Base-by-base conservation (phyloP, 1,139 yeast species). In the Nadsonia commutata region DNA sequence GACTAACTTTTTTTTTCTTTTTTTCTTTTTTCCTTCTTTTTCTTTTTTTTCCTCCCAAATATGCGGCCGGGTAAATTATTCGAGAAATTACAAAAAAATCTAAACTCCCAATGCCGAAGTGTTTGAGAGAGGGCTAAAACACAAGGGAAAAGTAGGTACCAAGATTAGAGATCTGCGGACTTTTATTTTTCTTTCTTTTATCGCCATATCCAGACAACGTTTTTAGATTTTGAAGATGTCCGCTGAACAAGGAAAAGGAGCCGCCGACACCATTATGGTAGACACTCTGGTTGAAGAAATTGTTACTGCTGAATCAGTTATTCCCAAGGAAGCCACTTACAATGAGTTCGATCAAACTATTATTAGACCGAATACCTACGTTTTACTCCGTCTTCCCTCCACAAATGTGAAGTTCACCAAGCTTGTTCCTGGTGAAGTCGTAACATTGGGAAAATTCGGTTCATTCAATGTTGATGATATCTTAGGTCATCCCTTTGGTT, bases 371-470 rank as follows among this genome's bases (percentile, higher is more conserved):
- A 63, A 71, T 48, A 75, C 76, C 49, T 72, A 74, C 69, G 84
- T 79, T 0, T 65, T 88, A 53, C 63, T 90, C 37, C 70, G 79
- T 43, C 67, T 86, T 46, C 97, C 97, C 1, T 84, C 95, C 1
- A 83, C 78, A 43, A 82, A 83, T 45, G 61, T 78, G 55, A 81
- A 82, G 56, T 70, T 86, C 33, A 77, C 81, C 18, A 76, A 79
- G 52, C 64, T 86, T 46, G 71, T 68, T 42, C 70, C 74, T 2
- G 77, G 74, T 31, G 76, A 79, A 0, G 59, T 72, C 6, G 69
- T 90, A 16, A 75, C 76, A 45, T 66, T 93, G 51, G 98, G 98
- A 1, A 90, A 90, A 60, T 93, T 90, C 62, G 99, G 98, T 7
- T 67, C 79, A 1, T 90, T 93, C 60, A 66, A 71, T 38, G 85